Base-by-base conservation (phyloP, 352 stramenopile species). In the Phytophthora syringae region DNA sequence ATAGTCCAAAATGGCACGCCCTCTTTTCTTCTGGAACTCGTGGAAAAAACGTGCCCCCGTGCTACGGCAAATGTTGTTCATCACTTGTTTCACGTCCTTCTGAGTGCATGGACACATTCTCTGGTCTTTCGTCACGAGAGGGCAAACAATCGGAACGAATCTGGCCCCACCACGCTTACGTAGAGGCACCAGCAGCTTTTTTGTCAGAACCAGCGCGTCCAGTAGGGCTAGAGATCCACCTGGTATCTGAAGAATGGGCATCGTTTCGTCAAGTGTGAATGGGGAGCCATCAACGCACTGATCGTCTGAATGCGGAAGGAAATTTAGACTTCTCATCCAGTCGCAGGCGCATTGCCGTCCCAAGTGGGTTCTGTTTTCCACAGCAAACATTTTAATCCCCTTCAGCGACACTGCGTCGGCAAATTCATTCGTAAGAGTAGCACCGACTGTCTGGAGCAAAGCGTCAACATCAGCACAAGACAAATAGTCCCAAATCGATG, bases 291-390 rank as follows among this genome's bases (percentile, higher is more conserved):
- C n/a, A 16, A 10, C 6, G 39, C 52, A 50, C 3, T 39, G 20
- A n/a, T 50, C 36, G 3, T 42, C 5, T 27, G 37, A 39, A 15
- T 15, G n/a, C n/a, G 37, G 52, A n/a, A 49, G 9, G n/a, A 60
- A 60, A 34, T 60, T 24, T 15, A 60, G 52, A 50, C 22, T 30
- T 60, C 52, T 42, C 22, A 60, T 60, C 52, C 36, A 60, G 27
- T 60, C 52, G 18, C 52, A 60, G 18, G 22, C 39, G 39, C 52
- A 60, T 44, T 30, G 2, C 18, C 52, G 24, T 27, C 52, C 36
- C 24, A 60, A 28, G 39, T 60, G 52, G 5, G n/a, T 42, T 15
- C 36, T 40, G 39, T 51, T 60, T 39, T 60, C 37, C 18, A 32
- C 24, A 5, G 24, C 52, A 50, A 60, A 50, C 5, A 7, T 16